A percentile compares a stretch with the other conserved stretches of the same genome.
Conservation (phyloP, 768 basidiomycete genomes). For the Agrocybe chaxingu region DNA sequence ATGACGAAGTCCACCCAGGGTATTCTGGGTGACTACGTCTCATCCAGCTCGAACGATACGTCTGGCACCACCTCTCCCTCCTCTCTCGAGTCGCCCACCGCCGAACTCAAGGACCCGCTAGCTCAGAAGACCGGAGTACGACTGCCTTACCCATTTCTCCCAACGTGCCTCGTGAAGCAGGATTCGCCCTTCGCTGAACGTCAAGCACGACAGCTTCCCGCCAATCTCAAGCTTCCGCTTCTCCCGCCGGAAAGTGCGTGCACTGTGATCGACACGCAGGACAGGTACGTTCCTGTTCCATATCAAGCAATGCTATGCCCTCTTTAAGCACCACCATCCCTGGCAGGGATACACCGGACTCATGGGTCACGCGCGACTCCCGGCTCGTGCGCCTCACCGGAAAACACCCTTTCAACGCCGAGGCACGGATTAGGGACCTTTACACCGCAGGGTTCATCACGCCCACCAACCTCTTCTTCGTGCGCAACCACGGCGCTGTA, state of each 20-base stretch:
- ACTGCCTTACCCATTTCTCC: constrained; percentile 12
- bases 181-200: background rate
- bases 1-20: too few relatives aligned
- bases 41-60: too few relatives aligned
- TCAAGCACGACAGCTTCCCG: constrained; percentile 3
- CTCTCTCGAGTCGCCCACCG: background rate
- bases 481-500: constrained; percentile 63
- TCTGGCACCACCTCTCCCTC: constrained; percentile 1
- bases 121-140: background rate
- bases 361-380: constrained; percentile 27
- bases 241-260: constrained; percentile 4
- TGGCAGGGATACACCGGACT: constrained; percentile 22
- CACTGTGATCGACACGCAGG: constrained; percentile 4
- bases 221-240: background rate
- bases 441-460: constrained; percentile 54
- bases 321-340: background rate
- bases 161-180: constrained; percentile 5
- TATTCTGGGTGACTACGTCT: too few relatives aligned
- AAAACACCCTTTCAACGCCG: constrained; percentile 61
- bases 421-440: constrained; percentile 43
- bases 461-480: constrained; percentile 49
- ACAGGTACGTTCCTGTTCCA: constrained; percentile 5
- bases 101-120: background rate
- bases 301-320: background rate
- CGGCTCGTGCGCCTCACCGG: constrained; percentile 50